These are phyloP conservation scores for Phytophthora multivora DNA, from an alignment of 352 stramenopile genomes.

Conservation along the genomic window DNA sequence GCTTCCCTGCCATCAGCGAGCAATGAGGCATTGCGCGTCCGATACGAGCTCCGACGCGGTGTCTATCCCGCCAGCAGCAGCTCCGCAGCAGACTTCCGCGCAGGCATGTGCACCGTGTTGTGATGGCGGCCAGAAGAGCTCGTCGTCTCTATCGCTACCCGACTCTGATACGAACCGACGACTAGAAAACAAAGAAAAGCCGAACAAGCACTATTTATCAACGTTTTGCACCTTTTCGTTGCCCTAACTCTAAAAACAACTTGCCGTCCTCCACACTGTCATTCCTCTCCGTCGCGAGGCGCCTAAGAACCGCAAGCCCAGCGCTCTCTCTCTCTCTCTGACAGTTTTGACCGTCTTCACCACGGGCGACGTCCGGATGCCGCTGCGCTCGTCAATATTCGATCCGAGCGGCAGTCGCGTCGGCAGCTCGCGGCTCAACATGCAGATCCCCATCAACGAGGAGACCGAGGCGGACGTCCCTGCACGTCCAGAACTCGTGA, in stretches of 20 bases:
- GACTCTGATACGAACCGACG: constrained; percentile 27
- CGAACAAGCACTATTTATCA: background rate
- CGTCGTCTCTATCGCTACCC: constrained; percentile 26
- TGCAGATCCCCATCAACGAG: constrained; percentile 21
- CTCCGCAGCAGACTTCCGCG: constrained; percentile 14
- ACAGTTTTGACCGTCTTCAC: too few relatives aligned
- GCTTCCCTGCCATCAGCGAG: background rate
- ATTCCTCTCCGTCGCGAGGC: constrained; percentile 13
- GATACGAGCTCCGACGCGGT: too few relatives aligned
- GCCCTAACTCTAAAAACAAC: constrained; percentile 18
- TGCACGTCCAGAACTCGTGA: constrained; percentile 24
- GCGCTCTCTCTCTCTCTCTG: too few relatives aligned
- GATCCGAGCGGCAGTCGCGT: constrained; percentile 10
- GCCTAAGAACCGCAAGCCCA: background rate
- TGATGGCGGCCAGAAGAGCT: background rate
- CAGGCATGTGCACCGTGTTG: background rate
- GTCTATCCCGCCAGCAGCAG: constrained; percentile 26
- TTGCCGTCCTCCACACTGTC: constrained; percentile 16
- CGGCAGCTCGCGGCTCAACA: constrained; percentile 13
- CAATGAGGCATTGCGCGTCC: background rate
- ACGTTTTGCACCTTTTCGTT: background rate
- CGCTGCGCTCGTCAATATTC: constrained; percentile 26
- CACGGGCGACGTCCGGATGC: constrained; percentile 4
- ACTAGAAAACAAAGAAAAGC: constrained; percentile 10
- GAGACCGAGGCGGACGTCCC: constrained; percentile 6